Evolutionary conservation across 805 yeast species (phyloP).

Genomic region (Nakazawaea pomicola): DNA sequence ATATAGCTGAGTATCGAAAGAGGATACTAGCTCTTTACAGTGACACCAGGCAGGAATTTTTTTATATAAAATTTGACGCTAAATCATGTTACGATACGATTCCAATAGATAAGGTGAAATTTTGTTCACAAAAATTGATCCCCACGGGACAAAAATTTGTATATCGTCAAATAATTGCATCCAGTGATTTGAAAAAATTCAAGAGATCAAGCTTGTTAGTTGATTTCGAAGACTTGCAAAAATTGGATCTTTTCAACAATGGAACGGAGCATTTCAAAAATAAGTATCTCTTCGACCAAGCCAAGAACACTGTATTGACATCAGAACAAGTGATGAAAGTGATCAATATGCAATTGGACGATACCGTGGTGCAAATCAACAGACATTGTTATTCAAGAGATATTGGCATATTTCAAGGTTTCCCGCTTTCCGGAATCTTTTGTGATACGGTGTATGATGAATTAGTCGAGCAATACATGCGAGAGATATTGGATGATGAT

Average conservation of each 20-base stretch:
- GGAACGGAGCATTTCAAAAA: constrained; percentile 4
- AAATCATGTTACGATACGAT: constrained; percentile 73
- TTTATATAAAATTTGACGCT: constrained; percentile 69
- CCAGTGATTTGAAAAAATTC: constrained; percentile 14
- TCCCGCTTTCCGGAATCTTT: constrained; percentile 65
- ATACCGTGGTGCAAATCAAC: constrained; percentile 39
- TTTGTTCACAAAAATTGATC: constrained; percentile 28
- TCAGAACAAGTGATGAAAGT: constrained; percentile 40
- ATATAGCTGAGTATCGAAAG: constrained; percentile 33
- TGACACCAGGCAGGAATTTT: constrained; percentile 31
- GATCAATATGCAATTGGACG: constrained; percentile 47
- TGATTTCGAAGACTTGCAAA: constrained; percentile 14
- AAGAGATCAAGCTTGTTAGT: constrained; percentile 12
- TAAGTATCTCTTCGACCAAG: constrained; percentile 26
- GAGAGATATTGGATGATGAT: constrained; percentile 18
- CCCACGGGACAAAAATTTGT: constrained; percentile 9
- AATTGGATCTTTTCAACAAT: constrained; percentile 17
- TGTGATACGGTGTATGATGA: constrained; percentile 72
- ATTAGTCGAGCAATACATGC: constrained; percentile 38
- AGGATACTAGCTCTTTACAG: constrained; percentile 16
- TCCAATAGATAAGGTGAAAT: constrained; percentile 39
- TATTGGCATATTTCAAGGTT: constrained; percentile 81
- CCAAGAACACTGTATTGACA: constrained; percentile 29
- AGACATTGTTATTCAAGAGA: constrained; percentile 39
- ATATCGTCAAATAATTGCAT: constrained; percentile 7